Evolutionary conservation across 2,329 filamentous ascomycete genomes (phyloP).

Genomic region (Fusarium azukiicola): DNA sequence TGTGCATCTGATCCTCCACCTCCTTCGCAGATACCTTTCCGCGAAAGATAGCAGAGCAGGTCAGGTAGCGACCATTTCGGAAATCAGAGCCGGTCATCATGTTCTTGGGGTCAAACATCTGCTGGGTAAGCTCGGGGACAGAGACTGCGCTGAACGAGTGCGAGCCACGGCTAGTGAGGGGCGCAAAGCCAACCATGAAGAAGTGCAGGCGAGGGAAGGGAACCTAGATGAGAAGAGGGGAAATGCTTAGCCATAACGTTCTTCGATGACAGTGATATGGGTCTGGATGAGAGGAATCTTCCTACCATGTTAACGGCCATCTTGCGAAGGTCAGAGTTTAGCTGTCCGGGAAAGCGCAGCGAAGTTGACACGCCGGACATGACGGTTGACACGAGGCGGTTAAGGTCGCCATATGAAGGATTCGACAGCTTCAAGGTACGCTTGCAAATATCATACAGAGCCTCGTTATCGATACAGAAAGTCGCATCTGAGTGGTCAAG

Average conservation of each 20-base stretch:
- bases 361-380: conserved; percentile 99
- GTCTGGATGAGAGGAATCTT: neutral
- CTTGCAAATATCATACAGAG: conserved; percentile 99
- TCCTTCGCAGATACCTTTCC: conserved; percentile 99
- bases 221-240: conserved; percentile 63
- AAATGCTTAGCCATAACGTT: neutral
- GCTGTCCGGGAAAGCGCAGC: conserved; percentile 98
- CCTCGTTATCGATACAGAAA: conserved; percentile 99
- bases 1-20: conserved; percentile 99
- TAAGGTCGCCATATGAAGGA: conserved; percentile 98
- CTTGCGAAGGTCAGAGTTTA: conserved; percentile 99
- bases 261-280: neutral
- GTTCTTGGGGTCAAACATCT: conserved; percentile 99
- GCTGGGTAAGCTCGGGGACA: conserved; percentile 98
- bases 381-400: conserved; percentile 99
- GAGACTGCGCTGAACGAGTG: conserved; percentile 98
- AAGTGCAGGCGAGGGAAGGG: conserved; percentile 99
- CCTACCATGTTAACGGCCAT: conserved; percentile 96
- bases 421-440: conserved; percentile 98
- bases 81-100: conserved; percentile 99
- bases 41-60: conserved; percentile 99
- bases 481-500: conserved; percentile 99
- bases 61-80: conserved; percentile 99
- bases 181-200: conserved; percentile 85
- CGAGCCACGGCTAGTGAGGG: conserved; percentile 88